These are phyloP conservation scores for Trichoderma simmonsii DNA, from an alignment of 2,329 filamentous ascomycete genomes.

Conservation along the genomic window DNA sequence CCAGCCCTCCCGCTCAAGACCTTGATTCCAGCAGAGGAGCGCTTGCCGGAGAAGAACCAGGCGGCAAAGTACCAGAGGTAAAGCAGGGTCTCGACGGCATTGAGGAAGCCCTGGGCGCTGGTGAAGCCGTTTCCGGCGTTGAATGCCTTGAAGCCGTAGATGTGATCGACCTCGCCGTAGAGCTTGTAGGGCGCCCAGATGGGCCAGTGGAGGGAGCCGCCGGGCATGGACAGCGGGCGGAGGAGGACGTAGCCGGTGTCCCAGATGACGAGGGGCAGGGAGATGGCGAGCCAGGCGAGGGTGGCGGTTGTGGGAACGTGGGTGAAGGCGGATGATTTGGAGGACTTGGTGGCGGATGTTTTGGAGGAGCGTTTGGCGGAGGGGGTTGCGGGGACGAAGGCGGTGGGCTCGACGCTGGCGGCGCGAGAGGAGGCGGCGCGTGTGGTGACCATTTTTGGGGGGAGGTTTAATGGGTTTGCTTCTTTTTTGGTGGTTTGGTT, in stretches of 20 bases:
- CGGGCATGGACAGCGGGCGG: slow-evolving; percentile 78
- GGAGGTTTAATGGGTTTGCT: neutral
- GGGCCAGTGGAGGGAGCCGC: slow-evolving; percentile 67
- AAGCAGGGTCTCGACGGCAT: slow-evolving; percentile 63
- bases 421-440: slow-evolving; percentile 36
- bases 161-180: slow-evolving; percentile 74
- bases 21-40: slow-evolving; percentile 24
- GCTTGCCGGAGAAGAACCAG: slow-evolving; percentile 29
- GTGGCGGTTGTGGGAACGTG: slow-evolving; percentile 47
- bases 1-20: slow-evolving; percentile 42
- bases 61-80: slow-evolving; percentile 57
- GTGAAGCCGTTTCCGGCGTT: slow-evolving; percentile 70
- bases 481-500: neutral
- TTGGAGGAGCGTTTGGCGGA: slow-evolving; percentile 7
- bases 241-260: slow-evolving; percentile 76
- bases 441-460: slow-evolving; percentile 36
- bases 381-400: slow-evolving; percentile 19
- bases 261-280: slow-evolving; percentile 77
- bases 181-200: slow-evolving; percentile 76
- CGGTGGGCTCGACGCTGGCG: slow-evolving; percentile 26
- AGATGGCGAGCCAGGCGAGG: slow-evolving; percentile 70
- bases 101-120: slow-evolving; percentile 67
- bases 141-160: slow-evolving; percentile 76
- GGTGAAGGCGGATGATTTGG: slow-evolving; percentile 32
- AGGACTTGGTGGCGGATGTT: slow-evolving; percentile 7